phyloP scores from a whole-genome alignment of 139 green algal species.

The Nannochloris sp. region DNA sequence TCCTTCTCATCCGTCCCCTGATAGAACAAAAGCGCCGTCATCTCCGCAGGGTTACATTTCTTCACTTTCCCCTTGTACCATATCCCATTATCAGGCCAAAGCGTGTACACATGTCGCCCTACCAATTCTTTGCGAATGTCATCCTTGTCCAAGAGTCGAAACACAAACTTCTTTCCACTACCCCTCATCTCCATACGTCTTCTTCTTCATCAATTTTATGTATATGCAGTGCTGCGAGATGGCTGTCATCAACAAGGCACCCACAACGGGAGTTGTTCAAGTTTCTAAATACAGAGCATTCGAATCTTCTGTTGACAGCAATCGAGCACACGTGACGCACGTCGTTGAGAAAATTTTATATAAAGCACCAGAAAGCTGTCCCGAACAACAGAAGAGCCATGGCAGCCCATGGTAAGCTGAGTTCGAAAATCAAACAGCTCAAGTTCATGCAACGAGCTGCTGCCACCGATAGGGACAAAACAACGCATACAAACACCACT shows the following conservation, averaged over 20 bases:
- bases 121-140: neutral
- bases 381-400: too few species aligned
- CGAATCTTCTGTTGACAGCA: too few species aligned
- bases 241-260: too few species aligned
- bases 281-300: too few species aligned
- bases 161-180: conserved; percentile 2
- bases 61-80: conserved; percentile 9
- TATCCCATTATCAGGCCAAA: conserved; percentile 9
- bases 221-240: too few species aligned
- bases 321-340: too few species aligned
- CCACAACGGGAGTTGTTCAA: too few species aligned
- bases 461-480: too few species aligned
- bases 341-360: too few species aligned
- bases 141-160: neutral
- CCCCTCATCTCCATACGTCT: neutral
- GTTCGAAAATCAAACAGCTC: neutral
- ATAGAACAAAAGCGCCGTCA: conserved; percentile 2
- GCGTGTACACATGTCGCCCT: conserved; percentile 5
- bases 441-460: neutral
- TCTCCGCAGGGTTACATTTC: neutral
- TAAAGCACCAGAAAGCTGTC: too few species aligned
- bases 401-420: neutral
- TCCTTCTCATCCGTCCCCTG: conserved; percentile 9
- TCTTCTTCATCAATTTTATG: neutral
- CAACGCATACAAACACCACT: neutral